Conservation (phyloP, 2,329 filamentous ascomycete species). For the Penicillium fuscoglaucum region DNA sequence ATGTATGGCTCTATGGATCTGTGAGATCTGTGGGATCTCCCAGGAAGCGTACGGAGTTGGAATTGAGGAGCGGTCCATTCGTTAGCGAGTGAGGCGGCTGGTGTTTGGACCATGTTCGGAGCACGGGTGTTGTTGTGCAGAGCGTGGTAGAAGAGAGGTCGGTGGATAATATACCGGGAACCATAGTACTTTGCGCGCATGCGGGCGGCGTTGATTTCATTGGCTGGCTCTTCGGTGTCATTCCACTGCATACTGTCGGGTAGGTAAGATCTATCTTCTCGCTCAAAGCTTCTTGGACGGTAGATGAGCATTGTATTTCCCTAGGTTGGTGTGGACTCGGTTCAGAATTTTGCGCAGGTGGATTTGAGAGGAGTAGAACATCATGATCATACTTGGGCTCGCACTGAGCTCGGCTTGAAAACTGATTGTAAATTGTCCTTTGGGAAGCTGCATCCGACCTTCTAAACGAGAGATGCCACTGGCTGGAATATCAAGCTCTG, state of each 20-base stretch:
- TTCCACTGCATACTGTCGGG: constrained; percentile 59
- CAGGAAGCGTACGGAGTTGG: too few relatives aligned
- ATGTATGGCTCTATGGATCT: too few relatives aligned
- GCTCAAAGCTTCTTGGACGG: constrained; percentile 44
- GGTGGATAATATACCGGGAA: constrained; percentile 82
- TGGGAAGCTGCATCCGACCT: constrained; percentile 43
- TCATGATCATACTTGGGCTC: constrained; percentile 49
- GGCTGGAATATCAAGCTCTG: constrained; percentile 70
- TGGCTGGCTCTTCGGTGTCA: constrained; percentile 68
- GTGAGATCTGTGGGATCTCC: too few relatives aligned
- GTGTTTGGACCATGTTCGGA: constrained; percentile 23
- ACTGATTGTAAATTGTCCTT: constrained; percentile 36
- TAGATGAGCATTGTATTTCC: constrained; percentile 47
- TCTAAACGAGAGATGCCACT: constrained; percentile 62
- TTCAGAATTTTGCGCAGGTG: constrained; percentile 60
- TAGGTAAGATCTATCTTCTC: constrained; percentile 48
- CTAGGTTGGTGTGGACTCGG: constrained; percentile 53
- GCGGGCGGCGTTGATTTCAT: constrained; percentile 76
- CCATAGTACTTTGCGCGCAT: constrained; percentile 94
- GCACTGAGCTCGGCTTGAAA: constrained; percentile 35
- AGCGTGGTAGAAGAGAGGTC: constrained; percentile 68
- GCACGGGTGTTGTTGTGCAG: constrained; percentile 49
- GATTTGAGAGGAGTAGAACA: constrained; percentile 62
- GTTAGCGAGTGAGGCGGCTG: too few relatives aligned
- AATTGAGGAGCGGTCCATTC: too few relatives aligned